Evolutionary conservation across 2,329 filamentous ascomycete species (phyloP).

Genomic region (Pseudogymnoascus sp.): DNA sequence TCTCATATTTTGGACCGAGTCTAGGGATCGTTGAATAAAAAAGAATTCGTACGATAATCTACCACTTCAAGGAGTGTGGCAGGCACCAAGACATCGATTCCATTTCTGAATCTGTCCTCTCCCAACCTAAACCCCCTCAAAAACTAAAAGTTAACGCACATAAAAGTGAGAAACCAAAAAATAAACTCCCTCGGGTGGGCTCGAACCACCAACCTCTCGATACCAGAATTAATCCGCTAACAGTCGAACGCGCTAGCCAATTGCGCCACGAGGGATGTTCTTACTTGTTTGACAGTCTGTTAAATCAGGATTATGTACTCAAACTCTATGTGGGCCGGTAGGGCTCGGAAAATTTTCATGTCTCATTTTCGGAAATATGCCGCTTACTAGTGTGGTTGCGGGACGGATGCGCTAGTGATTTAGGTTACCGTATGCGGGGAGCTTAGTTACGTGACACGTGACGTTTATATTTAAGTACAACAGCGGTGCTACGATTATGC

Average conservation of each 20-base stretch:
- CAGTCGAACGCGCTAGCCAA: slow-evolving; percentile 8
- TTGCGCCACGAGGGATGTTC: slow-evolving; percentile 5
- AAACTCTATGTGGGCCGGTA: not conserved
- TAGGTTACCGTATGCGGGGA: no score
- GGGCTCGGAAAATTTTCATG: not conserved
- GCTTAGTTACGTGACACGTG: no score
- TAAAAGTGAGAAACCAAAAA: not conserved
- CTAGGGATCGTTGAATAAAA: no score
- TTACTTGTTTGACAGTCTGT: not conserved
- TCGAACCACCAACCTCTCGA: slow-evolving; percentile 8
- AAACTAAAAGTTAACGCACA: not conserved
- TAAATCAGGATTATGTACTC: not conserved
- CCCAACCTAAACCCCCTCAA: not conserved
- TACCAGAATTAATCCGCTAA: not conserved
- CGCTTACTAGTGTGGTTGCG: not conserved
- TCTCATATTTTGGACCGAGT: no score
- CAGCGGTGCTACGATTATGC: no score
- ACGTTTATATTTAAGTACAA: no score
- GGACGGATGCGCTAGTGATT: not conserved
- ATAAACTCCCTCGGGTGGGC: slow-evolving; percentile 5
- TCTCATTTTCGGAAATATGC: not conserved
- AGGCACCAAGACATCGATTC: not conserved
- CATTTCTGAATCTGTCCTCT: not conserved
- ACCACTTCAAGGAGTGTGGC: not conserved
- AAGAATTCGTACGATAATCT: no score